Percentiles rank a stretch among this genome's conserved stretches.
Conservation (phyloP, 2,329 filamentous ascomycete species). For the Diaporthe capsici region DNA sequence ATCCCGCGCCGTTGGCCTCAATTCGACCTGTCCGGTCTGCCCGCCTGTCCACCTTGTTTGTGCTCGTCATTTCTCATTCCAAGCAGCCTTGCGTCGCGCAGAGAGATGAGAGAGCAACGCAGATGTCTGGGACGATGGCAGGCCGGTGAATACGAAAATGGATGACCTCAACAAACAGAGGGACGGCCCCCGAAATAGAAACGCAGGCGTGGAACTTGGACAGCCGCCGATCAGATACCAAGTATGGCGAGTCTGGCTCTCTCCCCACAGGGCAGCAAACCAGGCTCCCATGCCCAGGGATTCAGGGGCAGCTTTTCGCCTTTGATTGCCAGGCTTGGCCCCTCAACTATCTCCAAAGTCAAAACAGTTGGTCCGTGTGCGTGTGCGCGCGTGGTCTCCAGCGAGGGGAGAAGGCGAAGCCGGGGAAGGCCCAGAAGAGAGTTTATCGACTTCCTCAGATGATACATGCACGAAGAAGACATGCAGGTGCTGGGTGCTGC, state of each 20-base stretch:
- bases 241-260: conserved; percentile 7
- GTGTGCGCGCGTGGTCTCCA: not conserved
- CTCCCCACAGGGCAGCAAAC: conserved; percentile 9
- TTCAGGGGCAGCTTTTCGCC: conserved; percentile 28
- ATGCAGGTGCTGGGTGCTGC: conserved; percentile 6
- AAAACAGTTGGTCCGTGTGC: conserved; percentile 17
- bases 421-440: not conserved
- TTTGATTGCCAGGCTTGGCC: conserved; percentile 27
- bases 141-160: conserved; percentile 10
- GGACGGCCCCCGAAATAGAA: conserved; percentile 29
- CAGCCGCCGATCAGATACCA: conserved; percentile 8
- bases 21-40: not conserved
- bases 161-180: conserved; percentile 25
- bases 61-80: conserved; percentile 28
- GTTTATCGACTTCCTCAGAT: conserved; percentile 11
- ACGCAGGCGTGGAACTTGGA: conserved; percentile 9
- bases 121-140: conserved; percentile 8
- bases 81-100: not conserved
- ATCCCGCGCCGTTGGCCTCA: conserved; percentile 12
- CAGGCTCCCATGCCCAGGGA: conserved; percentile 15
- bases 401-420: not conserved
- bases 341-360: conserved; percentile 12
- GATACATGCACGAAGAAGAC: not conserved
- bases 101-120: not conserved
- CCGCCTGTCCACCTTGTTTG: not conserved